Evolutionary conservation across 495 filamentous ascomycete genomes (phyloP).

Genomic region (Aspergillus panamensis): DNA sequence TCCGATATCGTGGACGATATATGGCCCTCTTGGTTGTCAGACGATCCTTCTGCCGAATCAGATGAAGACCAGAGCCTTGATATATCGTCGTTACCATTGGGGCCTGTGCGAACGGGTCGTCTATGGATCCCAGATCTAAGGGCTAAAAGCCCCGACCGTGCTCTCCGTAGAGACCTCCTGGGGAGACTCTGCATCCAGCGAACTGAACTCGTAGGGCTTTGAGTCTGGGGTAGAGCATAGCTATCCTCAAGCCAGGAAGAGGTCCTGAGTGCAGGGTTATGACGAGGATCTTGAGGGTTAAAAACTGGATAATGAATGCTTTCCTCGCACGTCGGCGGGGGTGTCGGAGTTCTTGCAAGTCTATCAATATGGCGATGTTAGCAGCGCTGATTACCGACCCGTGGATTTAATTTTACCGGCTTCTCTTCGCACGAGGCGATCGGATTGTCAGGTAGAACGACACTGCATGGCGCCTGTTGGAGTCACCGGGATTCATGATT

Average conservation of each 20-base stretch:
- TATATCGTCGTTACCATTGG: neutral
- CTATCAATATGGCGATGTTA: neutral
- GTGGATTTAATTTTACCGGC: constrained; percentile 21
- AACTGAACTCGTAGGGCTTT: constrained; percentile 18
- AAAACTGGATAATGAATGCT: constrained; percentile 38
- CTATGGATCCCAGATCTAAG: constrained; percentile 28
- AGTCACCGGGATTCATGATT: constrained; percentile 16
- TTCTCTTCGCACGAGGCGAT: constrained; percentile 18
- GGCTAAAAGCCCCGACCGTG: constrained; percentile 32
- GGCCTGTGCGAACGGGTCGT: constrained; percentile 14
- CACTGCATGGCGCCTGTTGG: constrained; percentile 14
- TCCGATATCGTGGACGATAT: constrained; percentile 25
- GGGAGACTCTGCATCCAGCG: constrained; percentile 32
- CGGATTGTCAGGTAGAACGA: constrained; percentile 23
- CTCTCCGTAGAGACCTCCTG: constrained; percentile 32
- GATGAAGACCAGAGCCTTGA: constrained; percentile 16
- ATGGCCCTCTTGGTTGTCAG: constrained; percentile 10
- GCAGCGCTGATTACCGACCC: neutral
- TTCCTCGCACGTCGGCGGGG: constrained; percentile 31
- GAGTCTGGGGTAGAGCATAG: constrained; percentile 12
- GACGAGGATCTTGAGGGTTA: constrained; percentile 34
- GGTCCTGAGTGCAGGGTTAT: constrained; percentile 26
- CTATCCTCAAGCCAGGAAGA: constrained; percentile 13
- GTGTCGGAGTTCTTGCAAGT: constrained; percentile 10
- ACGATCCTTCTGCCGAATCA: constrained; percentile 10